phyloP scores from a whole-genome alignment of 2,329 filamentous ascomycete species.

The Gliomastix tumulicola region DNA sequence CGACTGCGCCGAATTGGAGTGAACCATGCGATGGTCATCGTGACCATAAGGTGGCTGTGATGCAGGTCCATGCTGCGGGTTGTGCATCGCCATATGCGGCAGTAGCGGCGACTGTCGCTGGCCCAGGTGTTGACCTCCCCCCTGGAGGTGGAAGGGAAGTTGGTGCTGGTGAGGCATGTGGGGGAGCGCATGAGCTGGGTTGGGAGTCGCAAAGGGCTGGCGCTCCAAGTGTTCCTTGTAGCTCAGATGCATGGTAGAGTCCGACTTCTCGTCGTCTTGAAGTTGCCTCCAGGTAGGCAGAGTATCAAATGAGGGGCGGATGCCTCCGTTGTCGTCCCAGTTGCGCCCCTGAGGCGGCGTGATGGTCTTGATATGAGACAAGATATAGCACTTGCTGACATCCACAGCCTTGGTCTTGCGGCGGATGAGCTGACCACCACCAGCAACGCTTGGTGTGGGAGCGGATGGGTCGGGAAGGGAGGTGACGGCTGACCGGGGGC shows the following conservation, averaged over 20 bases:
- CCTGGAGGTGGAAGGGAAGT: conserved; percentile 75
- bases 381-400: conserved; percentile 58
- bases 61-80: conserved; percentile 62
- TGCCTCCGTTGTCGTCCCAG: conserved; percentile 72
- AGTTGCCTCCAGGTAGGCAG: conserved; percentile 75
- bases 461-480: conserved; percentile 26
- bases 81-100: conserved; percentile 70
- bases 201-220: conserved; percentile 59
- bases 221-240: conserved; percentile 78
- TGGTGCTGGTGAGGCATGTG: conserved; percentile 79
- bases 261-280: conserved; percentile 62
- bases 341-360: conserved; percentile 47
- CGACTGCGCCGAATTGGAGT: conserved; percentile 73
- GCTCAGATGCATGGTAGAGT: conserved; percentile 56
- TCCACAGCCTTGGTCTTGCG: conserved; percentile 69
- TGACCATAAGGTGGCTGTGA: conserved; percentile 62
- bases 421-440: conserved; percentile 46
- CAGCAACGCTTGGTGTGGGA: conserved; percentile 6
- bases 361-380: conserved; percentile 46
- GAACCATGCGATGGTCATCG: conserved; percentile 86
- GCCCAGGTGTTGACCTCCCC: conserved; percentile 59
- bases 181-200: conserved; percentile 60
- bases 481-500: conserved; percentile 58
- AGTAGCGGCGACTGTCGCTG: conserved; percentile 69
- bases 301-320: conserved; percentile 79